Conservation (phyloP, 2,329 filamentous ascomycete species). For the Balansia obtecta region DNA sequence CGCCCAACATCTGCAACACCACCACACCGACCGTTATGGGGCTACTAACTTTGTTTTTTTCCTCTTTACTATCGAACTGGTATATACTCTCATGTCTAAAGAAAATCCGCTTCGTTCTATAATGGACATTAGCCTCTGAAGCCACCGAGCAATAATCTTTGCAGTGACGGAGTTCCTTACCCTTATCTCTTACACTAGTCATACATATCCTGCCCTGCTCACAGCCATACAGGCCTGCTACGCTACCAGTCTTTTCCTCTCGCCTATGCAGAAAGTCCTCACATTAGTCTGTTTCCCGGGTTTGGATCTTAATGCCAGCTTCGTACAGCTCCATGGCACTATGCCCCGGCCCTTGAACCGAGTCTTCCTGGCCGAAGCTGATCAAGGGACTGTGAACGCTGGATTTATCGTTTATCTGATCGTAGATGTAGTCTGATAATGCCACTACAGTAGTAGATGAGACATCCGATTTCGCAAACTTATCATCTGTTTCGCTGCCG, state of each 20-base stretch:
- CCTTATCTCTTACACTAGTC: not conserved
- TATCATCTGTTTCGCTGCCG: not conserved
- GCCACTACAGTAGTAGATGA: not conserved
- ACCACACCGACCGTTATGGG: not conserved
- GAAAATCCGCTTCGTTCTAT: not conserved
- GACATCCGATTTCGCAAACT: not conserved
- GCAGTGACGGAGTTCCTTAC: no score
- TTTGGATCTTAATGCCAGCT: not conserved
- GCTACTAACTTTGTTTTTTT: not conserved
- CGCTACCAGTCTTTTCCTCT: not conserved
- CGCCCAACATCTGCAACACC: not conserved
- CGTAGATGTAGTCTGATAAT: not conserved
- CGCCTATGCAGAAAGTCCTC: not conserved
- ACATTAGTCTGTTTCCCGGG: not conserved
- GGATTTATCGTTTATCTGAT: not conserved
- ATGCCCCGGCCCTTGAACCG: not conserved
- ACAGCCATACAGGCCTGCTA: not conserved
- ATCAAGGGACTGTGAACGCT: not conserved
- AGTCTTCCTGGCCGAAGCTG: not conserved
- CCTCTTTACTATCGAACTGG: not conserved
- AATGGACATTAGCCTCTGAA: not conserved
- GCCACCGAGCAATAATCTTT: no score
- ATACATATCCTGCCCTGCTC: not conserved
- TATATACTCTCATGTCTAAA: no score
- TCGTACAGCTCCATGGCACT: slow-evolving; percentile 6